Base-by-base conservation (phyloP, 75 land plant species). In the Gnetum montanum region DNA sequence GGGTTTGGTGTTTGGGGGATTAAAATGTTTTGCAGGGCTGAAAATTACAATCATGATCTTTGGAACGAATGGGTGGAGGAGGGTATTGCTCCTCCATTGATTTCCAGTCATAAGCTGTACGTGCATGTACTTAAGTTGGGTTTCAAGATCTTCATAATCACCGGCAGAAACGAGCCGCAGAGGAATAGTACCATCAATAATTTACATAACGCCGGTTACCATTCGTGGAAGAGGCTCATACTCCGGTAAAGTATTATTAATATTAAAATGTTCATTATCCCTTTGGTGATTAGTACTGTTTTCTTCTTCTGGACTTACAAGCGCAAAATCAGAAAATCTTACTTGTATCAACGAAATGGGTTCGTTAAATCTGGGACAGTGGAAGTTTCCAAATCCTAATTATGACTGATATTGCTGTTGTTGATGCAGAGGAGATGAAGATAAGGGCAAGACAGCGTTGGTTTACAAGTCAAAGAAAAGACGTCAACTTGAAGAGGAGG, bases 71-170 rank as follows among this genome's bases (percentile, higher is more conserved):
- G 89, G 88, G 78, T 67, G 35, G 61, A 67, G 37, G 45, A 58
- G 58, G 85, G 66, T 25, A 47, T 8, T 19, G 81, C 81, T 2
- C 88, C 88, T n/a, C 80, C 86, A 0, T 31, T 92, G 33, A 61
- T 69, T 8, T 65, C 83, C 1, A 72, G 71, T 22, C 47, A 79
- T 33, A 44, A 24, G 15, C 64, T 92, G 8, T 92, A 81, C 49
- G 59, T 64, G 15, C 49, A 64, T 34, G 71, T 92, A 6, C 41
- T 59, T 34, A 44, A 58, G 1, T 37, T 74, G 30, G 88, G 84
- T 0, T 72, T 82, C 45, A 59, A 34, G 27, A 30, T 92, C 20
- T 46, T 91, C 43, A 63, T 88, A 51, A 24, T 88, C 51, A 88
- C 93, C 4, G 93, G 85, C 15, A 69, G 92, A 35, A 26, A 22